These are phyloP conservation scores for Podaxis sp. DNA, from an alignment of 768 basidiomycete genomes.

Conservation along the genomic window DNA sequence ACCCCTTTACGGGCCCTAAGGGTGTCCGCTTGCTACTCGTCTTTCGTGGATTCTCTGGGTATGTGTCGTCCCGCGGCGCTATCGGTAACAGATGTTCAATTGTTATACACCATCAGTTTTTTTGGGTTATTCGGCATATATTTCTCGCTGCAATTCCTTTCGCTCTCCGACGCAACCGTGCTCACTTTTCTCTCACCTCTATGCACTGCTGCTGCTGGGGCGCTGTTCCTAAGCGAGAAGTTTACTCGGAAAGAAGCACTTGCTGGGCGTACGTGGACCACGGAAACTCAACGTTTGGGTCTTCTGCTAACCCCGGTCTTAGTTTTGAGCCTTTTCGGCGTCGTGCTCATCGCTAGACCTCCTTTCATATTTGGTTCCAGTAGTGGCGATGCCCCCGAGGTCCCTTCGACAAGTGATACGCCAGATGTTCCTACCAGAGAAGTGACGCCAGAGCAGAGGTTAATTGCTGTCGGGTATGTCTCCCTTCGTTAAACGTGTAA, in stretches of 20 bases:
- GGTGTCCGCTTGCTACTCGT: conserved; percentile 58
- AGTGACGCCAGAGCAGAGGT: conserved; percentile 36
- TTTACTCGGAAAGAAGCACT: conserved; percentile 54
- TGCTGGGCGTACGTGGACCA: conserved; percentile 37
- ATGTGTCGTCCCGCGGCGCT: conserved; percentile 13
- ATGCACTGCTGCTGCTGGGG: conserved; percentile 59
- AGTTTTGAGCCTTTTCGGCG: conserved; percentile 72
- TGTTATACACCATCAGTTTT: conserved; percentile 45
- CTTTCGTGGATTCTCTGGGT: conserved; percentile 66
- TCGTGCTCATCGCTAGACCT: conserved; percentile 80
- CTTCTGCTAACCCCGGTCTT: conserved; percentile 1
- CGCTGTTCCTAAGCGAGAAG: conserved; percentile 58
- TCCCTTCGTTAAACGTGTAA: background rate
- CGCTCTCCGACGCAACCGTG: conserved; percentile 75
- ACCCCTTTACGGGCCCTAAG: conserved; percentile 70
- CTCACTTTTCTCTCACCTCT: conserved; percentile 75
- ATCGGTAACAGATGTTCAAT: background rate
- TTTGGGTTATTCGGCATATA: conserved; percentile 70
- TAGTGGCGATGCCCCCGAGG: background rate
- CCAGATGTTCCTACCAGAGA: conserved; percentile 25
- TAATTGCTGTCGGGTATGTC: conserved; percentile 58
- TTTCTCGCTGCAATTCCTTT: conserved; percentile 71
- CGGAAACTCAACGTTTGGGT: background rate
- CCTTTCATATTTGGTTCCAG: conserved; percentile 61
- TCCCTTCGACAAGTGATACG: background rate